phyloP scores from a whole-genome alignment of 352 stramenopile species.

The Globisporangium cederbergense region DNA sequence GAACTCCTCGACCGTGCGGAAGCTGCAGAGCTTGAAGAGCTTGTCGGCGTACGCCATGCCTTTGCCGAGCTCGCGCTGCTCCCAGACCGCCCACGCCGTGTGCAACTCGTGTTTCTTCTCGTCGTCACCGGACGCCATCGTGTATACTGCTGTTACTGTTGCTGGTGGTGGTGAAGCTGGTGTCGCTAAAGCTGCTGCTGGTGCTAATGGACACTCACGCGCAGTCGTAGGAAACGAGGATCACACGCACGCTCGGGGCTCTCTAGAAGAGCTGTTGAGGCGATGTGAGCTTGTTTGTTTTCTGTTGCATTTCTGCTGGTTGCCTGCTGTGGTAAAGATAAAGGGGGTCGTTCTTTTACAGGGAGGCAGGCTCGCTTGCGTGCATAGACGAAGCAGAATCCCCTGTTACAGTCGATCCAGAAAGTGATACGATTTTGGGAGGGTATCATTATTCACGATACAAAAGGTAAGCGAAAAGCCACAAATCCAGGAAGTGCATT shows the following conservation, averaged over 20 bases:
- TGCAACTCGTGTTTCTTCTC: constrained; percentile 74
- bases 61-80: constrained; percentile 77
- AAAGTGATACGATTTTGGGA: too few relatives aligned
- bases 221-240: background rate
- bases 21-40: constrained; percentile 85
- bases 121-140: constrained; percentile 43
- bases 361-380: too few relatives aligned
- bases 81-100: constrained; percentile 83
- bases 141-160: constrained; percentile 3
- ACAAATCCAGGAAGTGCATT: too few relatives aligned
- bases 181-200: background rate
- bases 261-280: background rate
- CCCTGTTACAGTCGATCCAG: too few relatives aligned
- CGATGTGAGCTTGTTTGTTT: constrained; percentile 6
- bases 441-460: too few relatives aligned
- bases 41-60: constrained; percentile 83
- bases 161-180: background rate
- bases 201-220: background rate
- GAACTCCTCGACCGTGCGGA: constrained; percentile 87
- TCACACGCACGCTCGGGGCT: constrained; percentile 2
- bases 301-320: constrained; percentile 3
- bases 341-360: background rate
- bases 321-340: background rate
- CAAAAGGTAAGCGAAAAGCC: too few relatives aligned
- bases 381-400: too few relatives aligned